Evolutionary conservation across 164 flowering plant genomes (phyloP).

Genomic region (Vitis cinerea): DNA sequence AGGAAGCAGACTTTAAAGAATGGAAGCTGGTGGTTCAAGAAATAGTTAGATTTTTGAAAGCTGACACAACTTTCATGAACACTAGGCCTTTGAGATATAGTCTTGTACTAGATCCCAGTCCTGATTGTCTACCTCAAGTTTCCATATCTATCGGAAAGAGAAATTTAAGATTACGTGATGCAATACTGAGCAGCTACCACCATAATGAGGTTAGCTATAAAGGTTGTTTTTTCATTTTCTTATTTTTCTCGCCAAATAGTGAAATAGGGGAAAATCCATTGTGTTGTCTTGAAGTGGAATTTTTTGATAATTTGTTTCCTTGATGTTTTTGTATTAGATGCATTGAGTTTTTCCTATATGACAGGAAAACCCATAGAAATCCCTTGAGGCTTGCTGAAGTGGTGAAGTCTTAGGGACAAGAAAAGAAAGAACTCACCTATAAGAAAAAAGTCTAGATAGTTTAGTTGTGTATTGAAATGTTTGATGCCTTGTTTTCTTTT

Average conservation of each 20-base stretch:
- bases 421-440: too few relatives aligned
- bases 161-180: constrained; percentile 61
- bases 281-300: background rate
- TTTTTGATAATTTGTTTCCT: background rate
- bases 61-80: constrained; percentile 83
- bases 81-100: constrained; percentile 84
- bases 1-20: constrained; percentile 86
- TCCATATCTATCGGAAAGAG: constrained; percentile 36
- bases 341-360: too few relatives aligned
- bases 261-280: background rate
- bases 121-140: constrained; percentile 51
- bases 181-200: constrained; percentile 79
- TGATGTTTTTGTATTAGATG: too few relatives aligned
- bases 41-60: constrained; percentile 76
- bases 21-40: constrained; percentile 93
- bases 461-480: background rate
- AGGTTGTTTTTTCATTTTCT: background rate
- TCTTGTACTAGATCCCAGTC: constrained; percentile 64
- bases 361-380: too few relatives aligned
- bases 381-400: too few relatives aligned
- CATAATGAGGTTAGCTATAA: constrained; percentile 67
- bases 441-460: too few relatives aligned
- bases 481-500: background rate
- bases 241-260: background rate
- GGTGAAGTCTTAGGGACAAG: too few relatives aligned